These are phyloP conservation scores for Hymenoscyphus infarciens DNA, from an alignment of 2,329 filamentous ascomycete species.

Conservation along the genomic window DNA sequence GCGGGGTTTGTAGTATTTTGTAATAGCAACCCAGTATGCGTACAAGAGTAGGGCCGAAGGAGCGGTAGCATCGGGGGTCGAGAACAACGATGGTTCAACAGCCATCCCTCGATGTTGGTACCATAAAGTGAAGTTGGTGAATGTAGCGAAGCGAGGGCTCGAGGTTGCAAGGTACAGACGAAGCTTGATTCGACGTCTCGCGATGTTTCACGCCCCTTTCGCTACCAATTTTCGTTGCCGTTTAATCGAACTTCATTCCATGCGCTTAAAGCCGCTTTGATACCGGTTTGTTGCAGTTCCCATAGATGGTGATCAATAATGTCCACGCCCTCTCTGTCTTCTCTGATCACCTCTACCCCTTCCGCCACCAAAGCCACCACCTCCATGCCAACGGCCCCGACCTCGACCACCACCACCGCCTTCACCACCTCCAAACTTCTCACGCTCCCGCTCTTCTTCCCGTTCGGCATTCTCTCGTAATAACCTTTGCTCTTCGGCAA, in stretches of 20 bases:
- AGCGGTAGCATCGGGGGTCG: neutral
- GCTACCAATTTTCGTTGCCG: conserved; percentile 3
- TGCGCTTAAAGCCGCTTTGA: neutral
- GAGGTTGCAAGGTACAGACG: no score
- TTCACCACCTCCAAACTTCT: conserved; percentile 34
- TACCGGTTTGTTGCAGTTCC: neutral
- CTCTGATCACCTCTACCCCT: conserved; percentile 24
- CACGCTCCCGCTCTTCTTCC: conserved; percentile 44
- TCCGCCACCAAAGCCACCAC: conserved; percentile 35
- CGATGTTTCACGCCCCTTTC: conserved; percentile 6
- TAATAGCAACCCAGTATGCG: neutral
- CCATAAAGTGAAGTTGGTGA: no score
- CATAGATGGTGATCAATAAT: conserved; percentile 20
- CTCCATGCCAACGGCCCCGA: conserved; percentile 27
- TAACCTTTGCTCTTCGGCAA: conserved; percentile 57
- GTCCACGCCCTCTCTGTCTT: conserved; percentile 26
- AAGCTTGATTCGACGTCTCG: neutral
- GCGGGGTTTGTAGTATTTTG: neutral
- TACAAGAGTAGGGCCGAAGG: neutral
- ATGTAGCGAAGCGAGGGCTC: no score
- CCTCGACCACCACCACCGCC: conserved; percentile 37
- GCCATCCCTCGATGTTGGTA: no score
- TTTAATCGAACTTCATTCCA: neutral
- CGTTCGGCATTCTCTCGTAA: conserved; percentile 51
- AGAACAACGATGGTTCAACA: neutral